Percentiles rank a stretch among this genome's conserved stretches.
Evolutionary conservation across 106 monocot genomes (phyloP).

Genomic region (Ottelia alismoides): DNA sequence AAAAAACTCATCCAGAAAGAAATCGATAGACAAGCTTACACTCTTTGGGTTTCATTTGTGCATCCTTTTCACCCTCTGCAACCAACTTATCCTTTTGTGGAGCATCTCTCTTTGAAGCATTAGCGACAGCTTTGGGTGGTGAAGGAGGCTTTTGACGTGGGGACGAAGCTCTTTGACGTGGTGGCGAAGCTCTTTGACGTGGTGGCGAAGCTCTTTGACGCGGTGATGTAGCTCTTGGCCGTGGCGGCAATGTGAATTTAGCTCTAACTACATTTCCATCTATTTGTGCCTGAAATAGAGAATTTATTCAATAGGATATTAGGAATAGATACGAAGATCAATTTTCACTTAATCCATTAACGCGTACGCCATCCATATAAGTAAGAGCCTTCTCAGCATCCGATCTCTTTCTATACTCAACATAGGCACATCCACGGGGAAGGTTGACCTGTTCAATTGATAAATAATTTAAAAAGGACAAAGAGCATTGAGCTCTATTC

Average conservation of each 20-base stretch:
- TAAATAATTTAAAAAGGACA: too few relatives aligned
- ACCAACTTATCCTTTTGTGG: too few relatives aligned
- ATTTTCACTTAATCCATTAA: not conserved
- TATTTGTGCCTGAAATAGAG: conserved; percentile 64
- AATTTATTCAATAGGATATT: too few relatives aligned
- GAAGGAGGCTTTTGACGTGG: too few relatives aligned
- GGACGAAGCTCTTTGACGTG: too few relatives aligned
- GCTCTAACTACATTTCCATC: conserved; percentile 71
- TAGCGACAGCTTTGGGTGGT: too few relatives aligned
- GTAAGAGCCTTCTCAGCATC: conserved; percentile 91
- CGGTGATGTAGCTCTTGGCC: conserved; percentile 42
- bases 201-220: conserved; percentile 48
- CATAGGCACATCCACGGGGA: conserved; percentile 81
- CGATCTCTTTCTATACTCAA: conserved; percentile 70
- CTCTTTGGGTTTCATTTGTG: too few relatives aligned
- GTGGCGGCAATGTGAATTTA: conserved; percentile 38
- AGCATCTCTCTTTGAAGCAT: too few relatives aligned
- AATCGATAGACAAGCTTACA: too few relatives aligned
- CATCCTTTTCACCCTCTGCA: too few relatives aligned
- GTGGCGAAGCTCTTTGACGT: conserved; percentile 47
- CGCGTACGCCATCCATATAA: conserved; percentile 76
- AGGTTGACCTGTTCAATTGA: conserved; percentile 55
- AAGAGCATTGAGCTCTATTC: too few relatives aligned
- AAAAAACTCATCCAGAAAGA: too few relatives aligned
- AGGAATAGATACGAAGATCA: not conserved